Evolutionary conservation across 2,329 filamentous ascomycete species (phyloP).

Genomic region (Albophoma yamanashiensis): DNA sequence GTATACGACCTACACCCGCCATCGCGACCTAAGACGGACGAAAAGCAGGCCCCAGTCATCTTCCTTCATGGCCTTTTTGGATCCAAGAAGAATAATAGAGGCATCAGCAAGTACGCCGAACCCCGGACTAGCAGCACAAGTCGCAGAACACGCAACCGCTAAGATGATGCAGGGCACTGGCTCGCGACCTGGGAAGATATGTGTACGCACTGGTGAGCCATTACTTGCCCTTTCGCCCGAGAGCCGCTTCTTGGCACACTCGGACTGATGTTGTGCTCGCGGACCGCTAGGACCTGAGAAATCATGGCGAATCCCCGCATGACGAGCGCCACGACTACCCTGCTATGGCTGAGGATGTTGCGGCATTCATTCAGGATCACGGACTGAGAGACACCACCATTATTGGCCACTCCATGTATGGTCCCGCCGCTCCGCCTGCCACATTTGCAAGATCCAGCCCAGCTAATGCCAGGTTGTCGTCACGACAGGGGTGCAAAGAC

Average conservation of each 20-base stretch:
- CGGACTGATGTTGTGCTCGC: not conserved
- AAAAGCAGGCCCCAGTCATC: conserved; percentile 54
- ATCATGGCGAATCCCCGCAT: conserved; percentile 88
- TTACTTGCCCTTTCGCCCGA: not conserved
- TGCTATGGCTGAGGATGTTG: conserved; percentile 74
- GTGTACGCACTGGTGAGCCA: conserved; percentile 68
- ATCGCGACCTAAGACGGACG: conserved; percentile 23
- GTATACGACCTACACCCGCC: conserved; percentile 60
- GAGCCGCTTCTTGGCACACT: not conserved
- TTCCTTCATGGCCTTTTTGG: conserved; percentile 92
- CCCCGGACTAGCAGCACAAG: not conserved
- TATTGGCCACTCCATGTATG: conserved; percentile 88
- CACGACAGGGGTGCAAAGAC: conserved; percentile 73
- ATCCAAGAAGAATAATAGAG: conserved; percentile 89
- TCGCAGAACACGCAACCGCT: conserved; percentile 1
- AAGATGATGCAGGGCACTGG: conserved; percentile 50
- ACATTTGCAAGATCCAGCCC: not conserved
- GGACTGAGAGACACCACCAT: conserved; percentile 60
- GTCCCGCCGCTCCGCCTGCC: not conserved
- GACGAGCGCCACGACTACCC: conserved; percentile 64
- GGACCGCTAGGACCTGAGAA: conserved; percentile 63
- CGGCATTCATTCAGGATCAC: conserved; percentile 65
- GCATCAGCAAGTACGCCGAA: conserved; percentile 74
- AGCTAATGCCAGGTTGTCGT: not conserved
- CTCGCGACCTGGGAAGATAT: conserved; percentile 67